These are phyloP conservation scores for Teratosphaeria pseudoeucalypti DNA, from an alignment of 2,329 filamentous ascomycete species.

Conservation along the genomic window DNA sequence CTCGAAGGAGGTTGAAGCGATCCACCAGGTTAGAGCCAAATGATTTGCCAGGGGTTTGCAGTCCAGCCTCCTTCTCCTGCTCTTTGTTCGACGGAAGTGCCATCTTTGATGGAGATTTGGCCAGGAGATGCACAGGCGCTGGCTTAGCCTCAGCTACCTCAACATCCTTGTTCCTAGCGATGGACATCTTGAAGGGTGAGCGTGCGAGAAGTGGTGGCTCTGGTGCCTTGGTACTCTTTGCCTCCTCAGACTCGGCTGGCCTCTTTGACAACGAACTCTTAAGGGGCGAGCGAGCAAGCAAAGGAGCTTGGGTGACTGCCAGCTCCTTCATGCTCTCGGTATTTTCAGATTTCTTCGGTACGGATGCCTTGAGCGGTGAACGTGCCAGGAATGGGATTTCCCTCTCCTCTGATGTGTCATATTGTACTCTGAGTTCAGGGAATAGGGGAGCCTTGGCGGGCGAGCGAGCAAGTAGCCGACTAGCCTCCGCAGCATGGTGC, in stretches of 20 bases:
- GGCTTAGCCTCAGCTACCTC: conserved; percentile 9
- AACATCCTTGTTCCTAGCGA: conserved; percentile 9
- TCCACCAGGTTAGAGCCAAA: conserved; percentile 27
- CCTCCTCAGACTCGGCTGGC: neutral
- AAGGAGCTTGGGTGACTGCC: neutral
- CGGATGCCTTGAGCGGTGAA: conserved; percentile 3
- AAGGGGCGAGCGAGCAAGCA: conserved; percentile 1
- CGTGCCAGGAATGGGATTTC: conserved; percentile 7
- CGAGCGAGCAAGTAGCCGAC: conserved; percentile 19
- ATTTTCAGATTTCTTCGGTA: neutral
- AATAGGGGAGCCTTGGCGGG: conserved; percentile 19
- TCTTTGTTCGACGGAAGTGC: conserved; percentile 17
- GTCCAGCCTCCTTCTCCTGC: neutral
- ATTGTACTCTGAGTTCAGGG: neutral
- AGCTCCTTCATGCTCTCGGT: neutral
- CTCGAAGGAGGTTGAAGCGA: conserved; percentile 39
- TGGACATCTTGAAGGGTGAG: conserved; percentile 18
- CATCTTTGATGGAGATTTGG: conserved; percentile 24
- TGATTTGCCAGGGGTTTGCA: conserved; percentile 21
- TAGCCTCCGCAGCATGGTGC: conserved; percentile 5
- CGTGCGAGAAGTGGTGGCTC: conserved; percentile 18
- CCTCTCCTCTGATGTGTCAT: neutral
- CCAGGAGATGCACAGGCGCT: conserved; percentile 19
- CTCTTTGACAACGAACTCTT: conserved; percentile 1
- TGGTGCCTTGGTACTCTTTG: neutral